Percentiles rank a stretch among this genome's conserved stretches.
Evolutionary conservation across 1,284 basidiomycete species (phyloP).

Genomic region (Cutaneotrichosporon sp.): DNA sequence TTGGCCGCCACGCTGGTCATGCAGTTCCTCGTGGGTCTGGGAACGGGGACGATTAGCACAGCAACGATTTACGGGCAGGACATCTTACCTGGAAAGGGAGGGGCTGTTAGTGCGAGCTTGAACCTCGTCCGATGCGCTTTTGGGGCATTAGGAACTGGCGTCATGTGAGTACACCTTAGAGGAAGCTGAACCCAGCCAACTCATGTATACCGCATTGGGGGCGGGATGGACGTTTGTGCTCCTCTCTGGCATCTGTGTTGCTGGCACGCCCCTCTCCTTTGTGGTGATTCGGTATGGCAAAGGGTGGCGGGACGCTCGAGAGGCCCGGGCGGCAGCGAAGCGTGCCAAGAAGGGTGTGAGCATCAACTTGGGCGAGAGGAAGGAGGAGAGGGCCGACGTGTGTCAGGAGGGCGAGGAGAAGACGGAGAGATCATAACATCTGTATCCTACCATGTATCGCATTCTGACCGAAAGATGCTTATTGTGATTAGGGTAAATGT

Average conservation of each 20-base stretch:
- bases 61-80: conserved; percentile 51
- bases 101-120: conserved; percentile 49
- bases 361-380: neutral
- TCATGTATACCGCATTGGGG: conserved; percentile 42
- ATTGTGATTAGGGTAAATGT: too few species aligned
- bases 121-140: conserved; percentile 51
- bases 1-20: conserved; percentile 39
- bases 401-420: neutral
- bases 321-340: neutral
- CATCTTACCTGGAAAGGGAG: conserved; percentile 45
- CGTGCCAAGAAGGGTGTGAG: neutral
- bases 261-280: conserved; percentile 34
- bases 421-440: neutral
- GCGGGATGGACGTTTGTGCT: conserved; percentile 52
- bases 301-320: conserved; percentile 37
- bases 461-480: neutral
- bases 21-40: conserved; percentile 44
- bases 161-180: conserved; percentile 30
- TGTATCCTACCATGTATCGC: neutral
- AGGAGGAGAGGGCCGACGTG: neutral
- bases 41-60: conserved; percentile 35
- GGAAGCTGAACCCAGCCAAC: conserved; percentile 19
- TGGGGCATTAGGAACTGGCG: conserved; percentile 45
- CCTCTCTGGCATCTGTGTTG: conserved; percentile 38
- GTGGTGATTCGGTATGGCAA: conserved; percentile 35